Evolutionary conservation across 441 rosid species (phyloP).

Genomic region (Erodium chrysanthum): DNA sequence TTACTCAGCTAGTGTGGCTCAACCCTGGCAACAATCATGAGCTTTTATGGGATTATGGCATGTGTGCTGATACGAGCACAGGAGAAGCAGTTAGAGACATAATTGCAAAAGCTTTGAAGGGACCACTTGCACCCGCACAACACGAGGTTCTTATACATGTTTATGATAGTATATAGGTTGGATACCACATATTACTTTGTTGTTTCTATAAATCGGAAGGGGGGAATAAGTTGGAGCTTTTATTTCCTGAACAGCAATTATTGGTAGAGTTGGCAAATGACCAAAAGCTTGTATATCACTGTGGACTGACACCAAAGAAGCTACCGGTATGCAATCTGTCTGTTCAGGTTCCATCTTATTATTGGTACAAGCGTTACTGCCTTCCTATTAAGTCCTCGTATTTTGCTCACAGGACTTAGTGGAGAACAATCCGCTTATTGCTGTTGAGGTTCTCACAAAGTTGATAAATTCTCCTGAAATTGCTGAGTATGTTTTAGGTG

Average conservation of each 20-base stretch:
- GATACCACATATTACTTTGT: background rate
- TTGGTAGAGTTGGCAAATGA: constrained; percentile 62
- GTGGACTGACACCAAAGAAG: constrained; percentile 82
- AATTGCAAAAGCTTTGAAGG: constrained; percentile 78
- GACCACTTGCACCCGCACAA: constrained; percentile 65
- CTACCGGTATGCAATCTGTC: constrained; percentile 56
- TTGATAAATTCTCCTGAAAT: constrained; percentile 78
- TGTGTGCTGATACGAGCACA: constrained; percentile 97
- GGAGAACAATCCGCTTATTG: constrained; percentile 86
- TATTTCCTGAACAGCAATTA: constrained; percentile 43
- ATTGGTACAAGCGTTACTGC: constrained; percentile 1
- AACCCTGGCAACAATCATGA: constrained; percentile 88
- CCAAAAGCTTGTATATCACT: constrained; percentile 82
- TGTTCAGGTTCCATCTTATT: constrained; percentile 5
- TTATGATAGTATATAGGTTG: background rate
- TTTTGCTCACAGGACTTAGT: constrained; percentile 69
- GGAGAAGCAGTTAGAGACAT: constrained; percentile 79
- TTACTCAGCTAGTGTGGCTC: constrained; percentile 76
- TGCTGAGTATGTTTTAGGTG: constrained; percentile 52
- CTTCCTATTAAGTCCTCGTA: constrained; percentile 15
- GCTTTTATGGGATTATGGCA: constrained; percentile 89
- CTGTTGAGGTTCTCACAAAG: constrained; percentile 85
- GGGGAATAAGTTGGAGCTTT: constrained; percentile 14
- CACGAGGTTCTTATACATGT: constrained; percentile 47
- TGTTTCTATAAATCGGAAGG: constrained; percentile 6